Base-by-base conservation (phyloP, 805 yeast species). In the Candida ulmi region DNA sequence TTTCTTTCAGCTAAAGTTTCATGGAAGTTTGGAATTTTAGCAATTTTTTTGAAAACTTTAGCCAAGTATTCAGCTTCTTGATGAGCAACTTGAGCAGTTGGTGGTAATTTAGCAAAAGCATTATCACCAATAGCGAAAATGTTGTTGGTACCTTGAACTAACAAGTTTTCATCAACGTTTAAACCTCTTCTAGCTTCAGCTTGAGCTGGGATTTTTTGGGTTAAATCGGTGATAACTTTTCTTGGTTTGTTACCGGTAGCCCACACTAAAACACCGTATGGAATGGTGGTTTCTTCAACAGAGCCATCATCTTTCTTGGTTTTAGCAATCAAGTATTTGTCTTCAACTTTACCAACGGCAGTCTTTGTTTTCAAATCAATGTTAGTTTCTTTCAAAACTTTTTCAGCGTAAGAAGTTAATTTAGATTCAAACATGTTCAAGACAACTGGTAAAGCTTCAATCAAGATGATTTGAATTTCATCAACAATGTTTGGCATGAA, bases 11-110 rank as follows among this genome's bases (percentile, higher is more conserved):
- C 50, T 38, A 71, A 55, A 30, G 60, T 54, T 54, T 68, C 45
- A 47, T 65, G 68, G 56, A 67, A 62, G 38, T 52, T 55, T 29
- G 65, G 61, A 37, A 58, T 52, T 38, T 63, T 59, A n/a, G 63
- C 63, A 61, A 67, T 61, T 58, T 75, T 83, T 62, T 75, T 78
- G 62, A 90, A 83, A 49, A 77, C 76, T 36, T 72, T 70, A 36
- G 88, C 90, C 52, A 90, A 74, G 66, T 76, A 90, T 42, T 72
- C 72, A 54, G 96, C 97, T 66, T 88, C 83, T 71, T 90, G 97
- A 66, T 87, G 82, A 29, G 97, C 97, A 43, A 88, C 96, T 71
- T 90, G 97, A 23, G 97, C 97, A 42, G 97, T 90, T 52, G 97
- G 97, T 16, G 96, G 95, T 57, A 78, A 77, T 57, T 86, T 85